Conservation (phyloP, 1,284 basidiomycete genomes). For the Rhodotorula sp. region DNA sequence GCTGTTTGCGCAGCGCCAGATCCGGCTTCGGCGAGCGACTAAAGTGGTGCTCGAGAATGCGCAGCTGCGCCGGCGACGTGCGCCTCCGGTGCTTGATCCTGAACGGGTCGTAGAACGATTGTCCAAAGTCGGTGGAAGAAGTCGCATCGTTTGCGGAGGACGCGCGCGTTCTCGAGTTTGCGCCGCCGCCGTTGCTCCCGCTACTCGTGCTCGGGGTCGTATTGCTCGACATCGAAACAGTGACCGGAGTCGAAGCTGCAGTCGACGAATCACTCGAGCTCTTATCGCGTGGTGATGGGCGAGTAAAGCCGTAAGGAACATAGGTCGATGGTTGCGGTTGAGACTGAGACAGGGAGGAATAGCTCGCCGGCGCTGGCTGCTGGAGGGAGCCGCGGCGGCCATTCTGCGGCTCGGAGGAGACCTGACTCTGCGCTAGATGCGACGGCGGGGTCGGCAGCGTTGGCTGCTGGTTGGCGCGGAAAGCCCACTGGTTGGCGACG, state of each 20-base stretch:
- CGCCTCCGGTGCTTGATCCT: conserved; percentile 47
- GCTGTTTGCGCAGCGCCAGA: conserved; percentile 68
- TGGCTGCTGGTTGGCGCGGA: background rate
- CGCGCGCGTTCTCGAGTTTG: too few species aligned
- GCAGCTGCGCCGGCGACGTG: conserved; percentile 45
- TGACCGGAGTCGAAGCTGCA: background rate
- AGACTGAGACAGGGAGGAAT: too few species aligned
- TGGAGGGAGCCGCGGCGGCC: too few species aligned
- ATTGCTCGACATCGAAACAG: background rate
- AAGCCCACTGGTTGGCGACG: conserved; percentile 29
- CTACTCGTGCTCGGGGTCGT: background rate
- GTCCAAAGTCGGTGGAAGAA: conserved; percentile 5
- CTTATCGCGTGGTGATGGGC: background rate
- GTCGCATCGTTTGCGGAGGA: background rate
- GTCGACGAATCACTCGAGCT: conserved; percentile 3
- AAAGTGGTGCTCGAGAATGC: conserved; percentile 78
- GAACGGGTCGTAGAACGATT: conserved; percentile 37
- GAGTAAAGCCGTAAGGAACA: background rate
- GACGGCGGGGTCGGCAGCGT: background rate
- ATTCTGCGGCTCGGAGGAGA: too few species aligned
- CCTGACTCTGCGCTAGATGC: too few species aligned
- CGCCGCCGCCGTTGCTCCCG: background rate
- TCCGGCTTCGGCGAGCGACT: conserved; percentile 84
- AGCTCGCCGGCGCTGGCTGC: too few species aligned
- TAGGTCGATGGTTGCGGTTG: background rate